Percentiles rank a stretch among this genome's conserved stretches.
phyloP scores from a whole-genome alignment of 2,329 filamentous ascomycete genomes.

The Emmonsiellopsis sp. region DNA sequence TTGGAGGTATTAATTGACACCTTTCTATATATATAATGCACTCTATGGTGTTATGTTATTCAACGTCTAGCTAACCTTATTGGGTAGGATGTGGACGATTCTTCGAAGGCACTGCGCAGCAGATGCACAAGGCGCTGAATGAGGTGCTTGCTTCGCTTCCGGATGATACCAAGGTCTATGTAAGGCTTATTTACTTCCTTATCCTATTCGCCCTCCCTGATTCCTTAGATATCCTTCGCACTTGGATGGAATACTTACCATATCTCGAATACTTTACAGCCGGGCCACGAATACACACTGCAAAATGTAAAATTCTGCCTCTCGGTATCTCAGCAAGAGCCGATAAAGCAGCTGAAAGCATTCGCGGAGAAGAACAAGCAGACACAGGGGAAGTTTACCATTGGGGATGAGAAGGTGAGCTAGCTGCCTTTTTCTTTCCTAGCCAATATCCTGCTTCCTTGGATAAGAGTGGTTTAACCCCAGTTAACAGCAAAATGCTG shows the following conservation, averaged over 20 bases:
- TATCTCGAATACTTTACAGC: constrained; percentile 39
- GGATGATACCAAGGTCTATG: constrained; percentile 85
- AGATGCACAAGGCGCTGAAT: constrained; percentile 94
- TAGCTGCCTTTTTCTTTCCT: not conserved
- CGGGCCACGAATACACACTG: constrained; percentile 98
- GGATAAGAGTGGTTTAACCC: not conserved
- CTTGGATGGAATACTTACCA: too few species aligned
- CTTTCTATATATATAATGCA: not conserved
- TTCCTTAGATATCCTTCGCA: too few species aligned
- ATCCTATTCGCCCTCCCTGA: too few species aligned
- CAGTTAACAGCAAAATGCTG: constrained; percentile 7
- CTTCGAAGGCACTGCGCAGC: constrained; percentile 79
- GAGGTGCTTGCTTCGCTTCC: constrained; percentile 71
- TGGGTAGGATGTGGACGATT: constrained; percentile 76
- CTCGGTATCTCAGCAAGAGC: constrained; percentile 63
- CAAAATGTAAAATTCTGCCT: constrained; percentile 82
- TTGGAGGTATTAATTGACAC: constrained; percentile 56
- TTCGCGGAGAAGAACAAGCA: constrained; percentile 74
- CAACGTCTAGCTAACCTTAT: not conserved
- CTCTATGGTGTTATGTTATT: not conserved
- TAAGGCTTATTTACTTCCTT: constrained; percentile 35
- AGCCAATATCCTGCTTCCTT: not conserved
- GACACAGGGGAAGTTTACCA: constrained; percentile 93
- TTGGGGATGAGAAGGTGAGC: constrained; percentile 86
- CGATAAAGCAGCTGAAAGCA: constrained; percentile 65